phyloP scores from a whole-genome alignment of 1,284 basidiomycete species.

The Cryptococcus sp. region DNA sequence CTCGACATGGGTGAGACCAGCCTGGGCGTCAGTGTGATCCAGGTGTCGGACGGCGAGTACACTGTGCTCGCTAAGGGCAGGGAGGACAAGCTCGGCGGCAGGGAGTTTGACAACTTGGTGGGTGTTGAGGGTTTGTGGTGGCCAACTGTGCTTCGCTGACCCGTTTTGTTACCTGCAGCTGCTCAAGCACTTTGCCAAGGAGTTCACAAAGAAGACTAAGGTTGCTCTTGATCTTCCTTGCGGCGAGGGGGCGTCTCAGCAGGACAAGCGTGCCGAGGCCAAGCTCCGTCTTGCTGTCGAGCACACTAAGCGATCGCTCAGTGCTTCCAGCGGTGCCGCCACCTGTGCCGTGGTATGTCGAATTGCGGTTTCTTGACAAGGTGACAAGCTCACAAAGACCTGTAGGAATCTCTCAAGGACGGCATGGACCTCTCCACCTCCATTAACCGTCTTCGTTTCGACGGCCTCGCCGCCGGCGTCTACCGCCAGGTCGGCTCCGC shows the following conservation, averaged over 20 bases:
- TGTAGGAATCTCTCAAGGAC: conserved; percentile 80
- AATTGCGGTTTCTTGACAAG: neutral
- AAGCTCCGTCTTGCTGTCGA: conserved; percentile 91
- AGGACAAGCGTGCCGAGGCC: conserved; percentile 83
- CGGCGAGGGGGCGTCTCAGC: conserved; percentile 52
- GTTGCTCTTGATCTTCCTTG: conserved; percentile 64
- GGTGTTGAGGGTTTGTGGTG: conserved; percentile 26
- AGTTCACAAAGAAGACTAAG: conserved; percentile 97
- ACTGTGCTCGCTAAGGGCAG: conserved; percentile 54
- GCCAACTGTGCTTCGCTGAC: conserved; percentile 7
- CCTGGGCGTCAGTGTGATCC: conserved; percentile 54
- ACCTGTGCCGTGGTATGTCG: conserved; percentile 65
- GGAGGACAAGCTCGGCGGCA: conserved; percentile 55
- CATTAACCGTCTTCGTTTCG: conserved; percentile 93
- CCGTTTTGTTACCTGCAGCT: conserved; percentile 56
- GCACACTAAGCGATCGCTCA: conserved; percentile 90
- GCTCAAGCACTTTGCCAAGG: conserved; percentile 88
- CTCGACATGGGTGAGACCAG: conserved; percentile 60
- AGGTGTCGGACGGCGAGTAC: conserved; percentile 57
- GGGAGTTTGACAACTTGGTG: conserved; percentile 53
- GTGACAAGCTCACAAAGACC: neutral
- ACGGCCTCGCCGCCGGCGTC: conserved; percentile 72
- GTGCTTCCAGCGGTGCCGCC: conserved; percentile 80
- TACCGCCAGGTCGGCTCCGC: conserved; percentile 68
- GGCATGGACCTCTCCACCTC: conserved; percentile 87